Conservation (phyloP, 2,329 filamentous ascomycete species). For the Parastagonospora nodorum region DNA sequence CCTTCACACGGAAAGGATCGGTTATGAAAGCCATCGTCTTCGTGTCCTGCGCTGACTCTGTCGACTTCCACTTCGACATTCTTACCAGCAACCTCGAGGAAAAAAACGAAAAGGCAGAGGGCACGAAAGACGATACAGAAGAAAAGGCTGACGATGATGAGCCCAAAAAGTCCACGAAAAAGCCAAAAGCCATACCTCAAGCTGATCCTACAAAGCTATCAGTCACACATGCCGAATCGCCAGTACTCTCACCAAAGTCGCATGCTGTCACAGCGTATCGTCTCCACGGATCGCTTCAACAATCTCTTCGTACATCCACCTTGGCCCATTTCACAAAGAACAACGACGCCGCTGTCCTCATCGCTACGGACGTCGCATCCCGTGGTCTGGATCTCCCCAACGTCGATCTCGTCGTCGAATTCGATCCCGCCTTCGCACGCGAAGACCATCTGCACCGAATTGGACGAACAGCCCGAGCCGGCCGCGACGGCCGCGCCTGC, state of each 20-base stretch:
- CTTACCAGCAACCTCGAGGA: constrained; percentile 58
- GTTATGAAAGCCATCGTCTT: constrained; percentile 98
- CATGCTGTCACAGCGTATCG: constrained; percentile 82
- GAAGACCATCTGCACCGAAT: constrained; percentile 95
- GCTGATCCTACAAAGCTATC: constrained; percentile 48
- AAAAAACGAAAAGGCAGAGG: constrained; percentile 25
- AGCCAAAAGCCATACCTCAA: constrained; percentile 48
- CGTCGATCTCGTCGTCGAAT: constrained; percentile 93
- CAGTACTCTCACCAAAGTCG: constrained; percentile 73
- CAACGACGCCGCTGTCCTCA: constrained; percentile 76
- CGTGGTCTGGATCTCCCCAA: constrained; percentile 94
- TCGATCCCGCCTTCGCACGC: constrained; percentile 91
- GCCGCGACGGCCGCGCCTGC: constrained; percentile 81
- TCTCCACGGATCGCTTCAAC: constrained; percentile 89
- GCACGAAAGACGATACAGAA: constrained; percentile 30
- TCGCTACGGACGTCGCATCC: constrained; percentile 95
- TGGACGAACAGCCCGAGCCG: constrained; percentile 91
- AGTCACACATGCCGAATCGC: constrained; percentile 69
- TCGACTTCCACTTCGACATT: constrained; percentile 93
- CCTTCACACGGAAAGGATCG: constrained; percentile 85
- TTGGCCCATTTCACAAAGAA: constrained; percentile 78
- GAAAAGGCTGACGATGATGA: constrained; percentile 23
- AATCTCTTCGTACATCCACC: constrained; percentile 85
- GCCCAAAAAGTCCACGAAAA: constrained; percentile 28
- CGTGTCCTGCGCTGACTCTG: constrained; percentile 94